These are phyloP conservation scores for Fusarium tupiense DNA, from an alignment of 2,329 filamentous ascomycete genomes.

Conservation along the genomic window DNA sequence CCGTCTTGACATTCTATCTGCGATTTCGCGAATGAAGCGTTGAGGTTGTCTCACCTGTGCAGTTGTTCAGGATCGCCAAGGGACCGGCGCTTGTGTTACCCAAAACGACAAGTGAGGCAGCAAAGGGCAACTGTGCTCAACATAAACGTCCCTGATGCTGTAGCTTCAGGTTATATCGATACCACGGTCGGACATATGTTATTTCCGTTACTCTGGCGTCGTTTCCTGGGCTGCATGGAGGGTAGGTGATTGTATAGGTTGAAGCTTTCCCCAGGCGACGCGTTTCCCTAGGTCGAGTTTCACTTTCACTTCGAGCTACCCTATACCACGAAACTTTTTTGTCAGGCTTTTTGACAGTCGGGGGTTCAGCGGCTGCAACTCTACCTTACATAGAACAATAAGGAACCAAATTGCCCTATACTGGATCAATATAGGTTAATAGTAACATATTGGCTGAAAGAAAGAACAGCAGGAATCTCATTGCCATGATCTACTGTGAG, in stretches of 20 bases:
- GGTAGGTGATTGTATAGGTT: not conserved
- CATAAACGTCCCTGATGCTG: not conserved
- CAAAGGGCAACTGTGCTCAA: not conserved
- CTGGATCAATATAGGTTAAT: no score
- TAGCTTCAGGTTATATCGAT: not conserved
- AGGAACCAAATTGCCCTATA: no score
- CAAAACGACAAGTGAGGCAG: not conserved
- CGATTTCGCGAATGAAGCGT: not conserved
- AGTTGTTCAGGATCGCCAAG: not conserved
- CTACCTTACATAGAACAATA: not conserved
- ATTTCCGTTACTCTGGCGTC: not conserved
- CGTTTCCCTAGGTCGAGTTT: not conserved
- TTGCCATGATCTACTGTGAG: not conserved
- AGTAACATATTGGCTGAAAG: not conserved
- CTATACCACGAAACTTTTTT: not conserved
- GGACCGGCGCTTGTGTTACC: not conserved
- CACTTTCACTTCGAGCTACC: conserved; percentile 1
- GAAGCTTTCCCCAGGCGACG: not conserved
- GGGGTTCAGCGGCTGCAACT: not conserved
- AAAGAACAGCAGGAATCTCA: not conserved
- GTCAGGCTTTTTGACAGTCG: not conserved
- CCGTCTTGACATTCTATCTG: not conserved
- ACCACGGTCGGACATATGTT: not conserved
- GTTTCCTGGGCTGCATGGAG: not conserved
- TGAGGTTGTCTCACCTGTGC: conserved; percentile 23